These are phyloP conservation scores for Termitomyces sp. DNA, from an alignment of 768 basidiomycete species.

Conservation along the genomic window DNA sequence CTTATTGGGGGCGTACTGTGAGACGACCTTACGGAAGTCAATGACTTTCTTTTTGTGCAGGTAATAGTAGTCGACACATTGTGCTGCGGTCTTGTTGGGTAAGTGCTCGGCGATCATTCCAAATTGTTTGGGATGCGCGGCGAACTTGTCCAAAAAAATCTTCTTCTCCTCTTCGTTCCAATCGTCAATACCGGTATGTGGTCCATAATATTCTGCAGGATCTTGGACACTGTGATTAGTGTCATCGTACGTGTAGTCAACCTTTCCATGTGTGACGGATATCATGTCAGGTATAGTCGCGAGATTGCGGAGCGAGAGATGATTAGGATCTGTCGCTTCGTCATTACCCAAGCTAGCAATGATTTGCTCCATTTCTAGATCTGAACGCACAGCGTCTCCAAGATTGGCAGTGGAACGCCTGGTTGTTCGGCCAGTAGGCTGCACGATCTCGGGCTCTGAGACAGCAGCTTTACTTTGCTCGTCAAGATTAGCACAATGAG, in stretches of 20 bases:
- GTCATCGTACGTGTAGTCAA: slow-evolving; percentile 73
- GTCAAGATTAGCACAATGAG: slow-evolving; percentile 67
- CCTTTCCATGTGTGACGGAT: slow-evolving; percentile 53
- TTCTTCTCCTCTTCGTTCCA: slow-evolving; percentile 87
- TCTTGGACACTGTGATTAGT: slow-evolving; percentile 77
- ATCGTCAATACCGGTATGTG: slow-evolving; percentile 66
- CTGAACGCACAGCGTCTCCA: slow-evolving; percentile 89
- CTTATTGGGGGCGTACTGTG: slow-evolving; percentile 61
- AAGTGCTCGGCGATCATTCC: slow-evolving; percentile 82
- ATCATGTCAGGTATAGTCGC: slow-evolving; percentile 92
- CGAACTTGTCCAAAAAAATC: slow-evolving; percentile 76
- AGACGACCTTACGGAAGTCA: slow-evolving; percentile 76
- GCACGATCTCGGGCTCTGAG: slow-evolving; percentile 32
- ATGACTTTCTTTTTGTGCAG: slow-evolving; percentile 86
- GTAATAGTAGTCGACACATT: slow-evolving; percentile 94
- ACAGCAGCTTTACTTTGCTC: slow-evolving; percentile 42
- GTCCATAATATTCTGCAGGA: slow-evolving; percentile 72
- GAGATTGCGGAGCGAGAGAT: slow-evolving; percentile 80
- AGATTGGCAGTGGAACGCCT: slow-evolving; percentile 65
- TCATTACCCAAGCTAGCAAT: slow-evolving; percentile 91
- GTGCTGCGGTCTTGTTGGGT: slow-evolving; percentile 77
- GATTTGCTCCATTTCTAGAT: slow-evolving; percentile 96
- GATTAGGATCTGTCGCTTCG: slow-evolving; percentile 87
- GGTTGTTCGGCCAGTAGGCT: slow-evolving; percentile 54
- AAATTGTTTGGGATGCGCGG: slow-evolving; percentile 89